These are phyloP conservation scores for Fusarium domesticum DNA, from an alignment of 2,329 filamentous ascomycete genomes.

Conservation along the genomic window DNA sequence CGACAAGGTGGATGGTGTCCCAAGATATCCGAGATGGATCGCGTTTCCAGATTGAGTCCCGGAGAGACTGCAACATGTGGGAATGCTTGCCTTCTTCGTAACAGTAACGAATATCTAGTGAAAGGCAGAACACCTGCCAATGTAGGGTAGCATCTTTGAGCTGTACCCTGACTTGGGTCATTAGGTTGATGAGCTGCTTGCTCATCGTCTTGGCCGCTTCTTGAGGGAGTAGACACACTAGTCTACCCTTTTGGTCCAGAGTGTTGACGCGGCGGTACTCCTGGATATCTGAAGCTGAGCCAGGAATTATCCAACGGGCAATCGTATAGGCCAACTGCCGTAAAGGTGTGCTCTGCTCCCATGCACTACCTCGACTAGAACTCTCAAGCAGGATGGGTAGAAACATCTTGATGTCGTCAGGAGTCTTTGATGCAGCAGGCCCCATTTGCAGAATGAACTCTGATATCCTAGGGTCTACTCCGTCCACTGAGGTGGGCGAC, in stretches of 20 bases:
- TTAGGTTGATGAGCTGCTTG: conserved; percentile 21
- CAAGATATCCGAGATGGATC: conserved; percentile 38
- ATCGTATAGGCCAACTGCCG: conserved; percentile 55
- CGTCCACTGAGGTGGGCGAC: conserved; percentile 12
- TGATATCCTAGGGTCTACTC: conserved; percentile 39
- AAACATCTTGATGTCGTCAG: conserved; percentile 48
- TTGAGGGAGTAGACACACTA: conserved; percentile 18
- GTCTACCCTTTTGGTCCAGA: conserved; percentile 29
- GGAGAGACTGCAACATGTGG: conserved; percentile 24
- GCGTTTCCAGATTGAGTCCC: conserved; percentile 4
- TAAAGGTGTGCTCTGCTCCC: conserved; percentile 50
- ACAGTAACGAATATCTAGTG: conserved; percentile 32
- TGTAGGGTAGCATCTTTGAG: conserved; percentile 1
- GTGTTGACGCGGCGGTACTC: conserved; percentile 40
- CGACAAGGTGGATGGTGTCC: conserved; percentile 59
- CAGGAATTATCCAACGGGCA: conserved; percentile 29
- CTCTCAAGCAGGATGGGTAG: conserved; percentile 62
- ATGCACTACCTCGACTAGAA: conserved; percentile 52
- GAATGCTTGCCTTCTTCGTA: conserved; percentile 28
- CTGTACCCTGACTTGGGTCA: conserved; percentile 10
- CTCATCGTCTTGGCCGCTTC: conserved; percentile 6
- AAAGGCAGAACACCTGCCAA: conserved; percentile 30
- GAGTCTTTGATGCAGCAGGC: conserved; percentile 11
- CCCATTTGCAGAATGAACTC: conserved; percentile 38
- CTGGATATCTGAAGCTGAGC: conserved; percentile 21